These are phyloP conservation scores for Endoconidiophora polonica DNA, from an alignment of 2,329 filamentous ascomycete species.

Conservation along the genomic window DNA sequence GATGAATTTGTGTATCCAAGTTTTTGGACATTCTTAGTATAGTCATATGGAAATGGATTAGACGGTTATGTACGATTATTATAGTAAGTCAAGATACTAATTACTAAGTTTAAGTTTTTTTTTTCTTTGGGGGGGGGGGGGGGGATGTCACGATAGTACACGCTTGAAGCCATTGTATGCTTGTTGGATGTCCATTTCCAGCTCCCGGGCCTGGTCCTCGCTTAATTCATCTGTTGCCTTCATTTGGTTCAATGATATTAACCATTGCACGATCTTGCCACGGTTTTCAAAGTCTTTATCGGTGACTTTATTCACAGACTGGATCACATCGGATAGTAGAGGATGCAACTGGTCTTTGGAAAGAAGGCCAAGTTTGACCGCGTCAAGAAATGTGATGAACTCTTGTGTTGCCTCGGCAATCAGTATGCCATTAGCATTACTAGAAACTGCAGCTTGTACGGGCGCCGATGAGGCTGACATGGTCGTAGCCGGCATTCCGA, in stretches of 20 bases:
- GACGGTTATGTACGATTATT: slow-evolving; percentile 1
- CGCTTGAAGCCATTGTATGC: slow-evolving; percentile 90
- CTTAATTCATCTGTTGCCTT: slow-evolving; percentile 79
- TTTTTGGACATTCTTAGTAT: slow-evolving; percentile 95
- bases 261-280: slow-evolving; percentile 95
- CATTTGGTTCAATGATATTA: slow-evolving; percentile 97
- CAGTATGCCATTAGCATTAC: slow-evolving; percentile 42
- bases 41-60: slow-evolving; percentile 9
- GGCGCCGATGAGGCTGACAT: slow-evolving; percentile 35
- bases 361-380: slow-evolving; percentile 75
- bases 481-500: slow-evolving; percentile 80
- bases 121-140: background rate
- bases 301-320: slow-evolving; percentile 92
- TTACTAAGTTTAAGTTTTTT: background rate
- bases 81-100: background rate
- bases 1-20: slow-evolving; percentile 97
- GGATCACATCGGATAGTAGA: slow-evolving; percentile 84
- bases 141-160: slow-evolving; percentile 38
- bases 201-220: slow-evolving; percentile 72
- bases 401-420: slow-evolving; percentile 90
- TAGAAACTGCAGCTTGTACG: slow-evolving; percentile 22
- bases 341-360: slow-evolving; percentile 97
- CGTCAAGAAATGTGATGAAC: slow-evolving; percentile 96
- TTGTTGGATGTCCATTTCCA: slow-evolving; percentile 85
- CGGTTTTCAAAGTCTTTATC: slow-evolving; percentile 88